Percentiles rank a stretch among this genome's conserved stretches.
Evolutionary conservation across 108 stramenopile genomes (phyloP).

Genomic region (Bacterosira constricta): DNA sequence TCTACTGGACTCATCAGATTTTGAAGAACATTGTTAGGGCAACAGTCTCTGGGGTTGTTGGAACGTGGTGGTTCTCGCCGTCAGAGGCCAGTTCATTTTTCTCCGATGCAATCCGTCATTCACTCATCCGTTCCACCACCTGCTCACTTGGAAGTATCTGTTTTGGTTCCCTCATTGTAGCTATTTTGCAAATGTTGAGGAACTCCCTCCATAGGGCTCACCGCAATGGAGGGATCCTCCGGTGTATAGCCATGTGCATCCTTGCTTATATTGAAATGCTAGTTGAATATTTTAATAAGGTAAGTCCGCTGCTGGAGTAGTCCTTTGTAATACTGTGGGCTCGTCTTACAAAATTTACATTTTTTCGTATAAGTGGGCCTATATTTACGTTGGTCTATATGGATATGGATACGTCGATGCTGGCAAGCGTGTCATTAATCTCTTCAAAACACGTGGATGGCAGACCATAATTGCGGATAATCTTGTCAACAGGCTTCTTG

Average conservation of each 20-base stretch:
- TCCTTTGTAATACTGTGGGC: conserved; percentile 36
- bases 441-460: conserved; percentile 73
- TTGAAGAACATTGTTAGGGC: conserved; percentile 55
- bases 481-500: conserved; percentile 47
- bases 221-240: conserved; percentile 21
- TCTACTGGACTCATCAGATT: conserved; percentile 82
- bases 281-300: conserved; percentile 76
- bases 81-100: conserved; percentile 30
- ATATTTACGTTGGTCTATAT: conserved; percentile 65
- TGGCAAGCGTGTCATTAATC: conserved; percentile 60
- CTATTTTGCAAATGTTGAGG: conserved; percentile 61
- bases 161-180: conserved; percentile 80
- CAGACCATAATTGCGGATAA: conserved; percentile 66
- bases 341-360: conserved; percentile 13
- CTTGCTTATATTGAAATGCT: conserved; percentile 37
- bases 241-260: conserved; percentile 40
- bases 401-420: conserved; percentile 73
- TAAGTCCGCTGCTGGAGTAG: conserved; percentile 27
- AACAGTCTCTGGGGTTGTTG: conserved; percentile 57
- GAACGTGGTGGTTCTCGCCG: conserved; percentile 62
- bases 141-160: conserved; percentile 75
- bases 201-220: conserved; percentile 41
- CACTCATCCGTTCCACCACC: conserved; percentile 44
- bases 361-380: conserved; percentile 59
- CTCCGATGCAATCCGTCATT: conserved; percentile 26